phyloP scores from a whole-genome alignment of 352 stramenopile genomes.

The Phytopythium delawarense region DNA sequence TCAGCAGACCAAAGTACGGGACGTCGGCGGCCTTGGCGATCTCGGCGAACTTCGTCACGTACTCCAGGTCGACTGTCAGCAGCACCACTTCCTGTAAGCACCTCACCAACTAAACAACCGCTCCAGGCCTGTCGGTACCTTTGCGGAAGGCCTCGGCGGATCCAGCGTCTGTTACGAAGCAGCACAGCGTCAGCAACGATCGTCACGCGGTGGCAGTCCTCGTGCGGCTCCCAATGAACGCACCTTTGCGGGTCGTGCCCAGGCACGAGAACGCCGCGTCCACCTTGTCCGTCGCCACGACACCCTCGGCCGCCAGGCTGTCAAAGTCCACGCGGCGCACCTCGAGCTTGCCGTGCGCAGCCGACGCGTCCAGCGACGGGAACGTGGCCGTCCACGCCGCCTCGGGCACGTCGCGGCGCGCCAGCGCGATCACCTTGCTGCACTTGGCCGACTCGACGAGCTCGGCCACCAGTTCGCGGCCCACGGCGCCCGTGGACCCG shows the following conservation, averaged over 20 bases:
- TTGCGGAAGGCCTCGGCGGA: slow-evolving; percentile 61
- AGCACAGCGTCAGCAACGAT: background rate
- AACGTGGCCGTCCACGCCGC: slow-evolving; percentile 42
- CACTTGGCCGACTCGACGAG: slow-evolving; percentile 60
- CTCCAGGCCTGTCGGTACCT: slow-evolving; percentile 17
- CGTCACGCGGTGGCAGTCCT: no score
- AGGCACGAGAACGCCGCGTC: slow-evolving; percentile 65
- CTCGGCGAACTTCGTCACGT: slow-evolving; percentile 50
- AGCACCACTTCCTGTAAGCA: slow-evolving; percentile 5
- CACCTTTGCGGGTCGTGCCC: slow-evolving; percentile 61
- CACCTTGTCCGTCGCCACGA: slow-evolving; percentile 38
- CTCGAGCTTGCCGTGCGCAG: slow-evolving; percentile 51
- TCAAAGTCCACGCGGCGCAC: slow-evolving; percentile 62
- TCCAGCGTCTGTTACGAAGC: slow-evolving; percentile 24
- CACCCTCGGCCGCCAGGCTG: slow-evolving; percentile 25
- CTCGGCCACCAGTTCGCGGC: slow-evolving; percentile 63
- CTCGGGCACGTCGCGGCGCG: slow-evolving; percentile 55
- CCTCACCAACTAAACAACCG: background rate
- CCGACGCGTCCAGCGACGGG: slow-evolving; percentile 32
- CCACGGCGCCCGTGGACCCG: slow-evolving; percentile 67
- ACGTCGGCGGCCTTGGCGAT: slow-evolving; percentile 36
- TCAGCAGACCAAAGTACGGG: slow-evolving; percentile 66
- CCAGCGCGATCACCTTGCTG: slow-evolving; percentile 63
- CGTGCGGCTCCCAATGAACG: background rate
- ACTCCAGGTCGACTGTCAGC: slow-evolving; percentile 55